Conservation (phyloP, 768 basidiomycete species). For the Kwoniella shandongensis region DNA sequence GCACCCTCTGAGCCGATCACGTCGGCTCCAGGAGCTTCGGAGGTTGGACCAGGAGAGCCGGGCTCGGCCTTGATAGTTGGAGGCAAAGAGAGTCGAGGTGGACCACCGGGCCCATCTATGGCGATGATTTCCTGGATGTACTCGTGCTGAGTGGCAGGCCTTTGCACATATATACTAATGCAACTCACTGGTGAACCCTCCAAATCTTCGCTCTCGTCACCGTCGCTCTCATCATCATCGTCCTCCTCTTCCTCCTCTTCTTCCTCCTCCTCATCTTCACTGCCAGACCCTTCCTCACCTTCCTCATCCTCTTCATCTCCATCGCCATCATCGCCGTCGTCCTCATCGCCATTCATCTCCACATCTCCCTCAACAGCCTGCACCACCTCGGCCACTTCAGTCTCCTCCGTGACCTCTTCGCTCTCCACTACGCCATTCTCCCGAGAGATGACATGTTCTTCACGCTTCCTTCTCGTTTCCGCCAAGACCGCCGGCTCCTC, state of each 20-base stretch:
- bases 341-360: constrained; percentile 9
- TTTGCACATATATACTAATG: background rate
- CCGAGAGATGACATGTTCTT: background rate
- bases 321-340: background rate
- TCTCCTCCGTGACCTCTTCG: background rate
- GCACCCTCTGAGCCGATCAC: constrained; percentile 12
- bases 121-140: constrained; percentile 22
- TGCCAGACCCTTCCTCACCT: constrained; percentile 21
- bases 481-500: no score
- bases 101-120: constrained; percentile 21
- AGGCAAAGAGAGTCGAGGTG: constrained; percentile 9
- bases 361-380: constrained; percentile 7
- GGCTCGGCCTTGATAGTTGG: constrained; percentile 21
- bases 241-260: constrained; percentile 35
- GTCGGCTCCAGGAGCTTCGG: constrained; percentile 8
- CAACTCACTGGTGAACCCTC: constrained; percentile 28
- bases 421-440: constrained; percentile 52
- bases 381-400: background rate
- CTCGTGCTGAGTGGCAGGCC: background rate
- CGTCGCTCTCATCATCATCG: constrained; percentile 23
- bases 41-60: background rate
- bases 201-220: constrained; percentile 32
- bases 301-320: constrained; percentile 17
- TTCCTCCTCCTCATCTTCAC: constrained; percentile 27
- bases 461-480: background rate